Percentiles rank a stretch among this genome's conserved stretches.
These are phyloP conservation scores for Suhomyces xylopsoci DNA, from an alignment of 805 yeast species.

Conservation along the genomic window DNA sequence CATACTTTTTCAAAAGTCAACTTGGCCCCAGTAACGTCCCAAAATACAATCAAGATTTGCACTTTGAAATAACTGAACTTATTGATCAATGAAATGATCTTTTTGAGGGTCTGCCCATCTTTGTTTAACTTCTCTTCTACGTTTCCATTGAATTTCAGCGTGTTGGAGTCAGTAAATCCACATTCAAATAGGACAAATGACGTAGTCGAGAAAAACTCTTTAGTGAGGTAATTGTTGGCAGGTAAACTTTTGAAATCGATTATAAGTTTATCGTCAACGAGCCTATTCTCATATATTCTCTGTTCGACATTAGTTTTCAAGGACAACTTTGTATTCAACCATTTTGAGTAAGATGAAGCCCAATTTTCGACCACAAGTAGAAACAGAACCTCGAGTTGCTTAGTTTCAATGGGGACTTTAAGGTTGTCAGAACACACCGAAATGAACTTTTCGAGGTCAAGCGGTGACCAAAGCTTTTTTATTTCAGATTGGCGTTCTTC, in stretches of 20 bases:
- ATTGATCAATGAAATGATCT: conserved; percentile 32
- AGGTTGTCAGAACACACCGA: conserved; percentile 26
- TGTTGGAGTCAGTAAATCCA: conserved; percentile 36
- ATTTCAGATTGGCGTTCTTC: conserved; percentile 32
- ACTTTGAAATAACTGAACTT: conserved; percentile 37
- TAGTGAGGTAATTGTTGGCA: conserved; percentile 29
- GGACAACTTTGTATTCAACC: conserved; percentile 47
- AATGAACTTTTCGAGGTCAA: conserved; percentile 36
- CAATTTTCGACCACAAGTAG: conserved; percentile 49
- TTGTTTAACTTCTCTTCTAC: conserved; percentile 31
- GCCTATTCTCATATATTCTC: conserved; percentile 22
- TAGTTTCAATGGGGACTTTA: conserved; percentile 16
- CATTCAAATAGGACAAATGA: conserved; percentile 51
- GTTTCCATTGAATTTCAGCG: conserved; percentile 2
- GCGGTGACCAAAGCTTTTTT: conserved; percentile 46
- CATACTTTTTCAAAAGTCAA: conserved; percentile 14
- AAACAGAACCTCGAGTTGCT: conserved; percentile 28
- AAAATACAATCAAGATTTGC: conserved; percentile 39
- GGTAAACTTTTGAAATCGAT: conserved; percentile 44
- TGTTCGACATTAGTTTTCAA: conserved; percentile 30
- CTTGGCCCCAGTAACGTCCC: conserved; percentile 33
- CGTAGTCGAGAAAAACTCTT: conserved; percentile 36
- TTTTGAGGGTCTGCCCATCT: conserved; percentile 36
- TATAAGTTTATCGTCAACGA: conserved; percentile 23
- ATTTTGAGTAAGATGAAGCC: conserved; percentile 43